A percentile compares a stretch with the other conserved stretches of the same genome.
Conservation (phyloP, 768 basidiomycete genomes). For the Leccinum rimulosum region DNA sequence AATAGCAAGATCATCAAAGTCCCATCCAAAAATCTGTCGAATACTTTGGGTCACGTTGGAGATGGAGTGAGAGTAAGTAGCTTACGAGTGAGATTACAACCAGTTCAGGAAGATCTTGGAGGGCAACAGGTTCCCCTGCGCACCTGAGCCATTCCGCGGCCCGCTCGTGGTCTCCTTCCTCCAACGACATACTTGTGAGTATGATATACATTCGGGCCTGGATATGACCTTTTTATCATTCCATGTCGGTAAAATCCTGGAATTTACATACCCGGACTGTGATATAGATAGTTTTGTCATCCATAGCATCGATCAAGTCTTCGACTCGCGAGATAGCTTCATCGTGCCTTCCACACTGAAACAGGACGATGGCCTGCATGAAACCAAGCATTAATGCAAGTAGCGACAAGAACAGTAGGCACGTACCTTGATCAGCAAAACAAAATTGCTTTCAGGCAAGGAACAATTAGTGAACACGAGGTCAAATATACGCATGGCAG, state of each 20-base stretch:
- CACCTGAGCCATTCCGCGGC: not conserved
- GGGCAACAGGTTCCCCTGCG: no score
- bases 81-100: slow-evolving; percentile 10
- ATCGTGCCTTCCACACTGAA: slow-evolving; percentile 6
- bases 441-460: slow-evolving; percentile 2
- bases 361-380: slow-evolving; percentile 6
- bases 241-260: fast-evolving
- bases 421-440: slow-evolving; percentile 13
- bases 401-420: fast-evolving
- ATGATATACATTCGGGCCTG: slow-evolving; percentile 10
- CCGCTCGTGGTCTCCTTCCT: not conserved
- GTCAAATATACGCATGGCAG: slow-evolving; percentile 6
- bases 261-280: slow-evolving; percentile 1
- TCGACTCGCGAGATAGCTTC: not conserved
- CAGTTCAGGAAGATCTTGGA: not conserved
- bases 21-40: slow-evolving; percentile 11
- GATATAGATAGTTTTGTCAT: not conserved
- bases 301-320: not conserved
- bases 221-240: not conserved
- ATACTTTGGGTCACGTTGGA: not conserved
- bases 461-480: slow-evolving; percentile 4
- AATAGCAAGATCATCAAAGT: slow-evolving; percentile 1
- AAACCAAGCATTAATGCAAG: not conserved
- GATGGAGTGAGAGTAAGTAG: fast-evolving
- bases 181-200: not conserved